Evolutionary conservation across 176 grass and related monocot species (phyloP), one percentile per base, ranked within the genome.

Genomic region (Cocos nucifera): DNA sequence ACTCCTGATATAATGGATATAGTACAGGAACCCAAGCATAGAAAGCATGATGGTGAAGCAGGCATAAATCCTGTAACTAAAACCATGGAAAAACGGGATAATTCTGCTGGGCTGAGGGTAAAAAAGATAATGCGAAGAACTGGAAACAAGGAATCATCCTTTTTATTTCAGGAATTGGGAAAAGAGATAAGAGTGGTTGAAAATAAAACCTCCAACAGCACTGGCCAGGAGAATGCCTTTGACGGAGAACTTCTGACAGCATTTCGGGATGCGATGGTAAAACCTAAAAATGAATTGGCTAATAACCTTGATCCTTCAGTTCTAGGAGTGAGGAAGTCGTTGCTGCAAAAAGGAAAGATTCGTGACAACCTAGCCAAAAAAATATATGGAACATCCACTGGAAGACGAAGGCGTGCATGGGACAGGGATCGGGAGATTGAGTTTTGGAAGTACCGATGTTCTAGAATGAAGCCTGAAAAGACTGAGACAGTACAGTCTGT

Each of bases 341-440:
- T 90, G 68, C 75, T 77, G 51, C 77, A 91, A 48, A 91, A 86
- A 66, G 92, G 92, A 39, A 97, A 85, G 51, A 73, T 76, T 56
- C 86, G 92, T 73, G 84, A 97, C 18, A 97, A 88, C 69, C 77
- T 97, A 65, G 91, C 85, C 16, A 97, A 97, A 69, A 97, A 88
- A 79, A 80, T 97, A 62, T 97, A 97, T 72, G 82, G 69, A 53
- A 65, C 86, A 61, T 69, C 87, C 24, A 82, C 62, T 50, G 92
- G 92, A 68, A 87, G 83, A 60, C 81, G 81, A 64, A 69, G 70
- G 60, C 74, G 66, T 66, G 75, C 75, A 64, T 97, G 92, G 92
- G 83, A 87, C 79, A 82, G 87, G 77, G 92, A 97, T 62, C 73
- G 75, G 76, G 86, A 97, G 50, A 79, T 97, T 67, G 92, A 97